A percentile compares a stretch with the other conserved stretches of the same genome.
Evolutionary conservation across 179 eudicot species (phyloP).

Genomic region (Beta lomatogona): DNA sequence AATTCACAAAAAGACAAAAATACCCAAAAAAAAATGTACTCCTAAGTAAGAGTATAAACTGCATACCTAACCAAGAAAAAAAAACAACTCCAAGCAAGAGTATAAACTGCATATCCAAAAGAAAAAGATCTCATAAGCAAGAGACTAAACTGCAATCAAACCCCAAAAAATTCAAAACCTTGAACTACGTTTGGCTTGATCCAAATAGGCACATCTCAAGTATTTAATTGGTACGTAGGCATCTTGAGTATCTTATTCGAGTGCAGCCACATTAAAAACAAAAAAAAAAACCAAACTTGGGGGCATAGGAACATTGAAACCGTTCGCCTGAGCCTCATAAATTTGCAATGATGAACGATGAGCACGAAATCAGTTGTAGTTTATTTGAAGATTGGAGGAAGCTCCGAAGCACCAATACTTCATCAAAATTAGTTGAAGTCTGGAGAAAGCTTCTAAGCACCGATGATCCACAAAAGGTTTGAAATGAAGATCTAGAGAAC

Average conservation of each 20-base stretch:
- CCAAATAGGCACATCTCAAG: background rate
- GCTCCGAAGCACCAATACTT: background rate
- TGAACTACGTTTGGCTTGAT: conserved; percentile 1
- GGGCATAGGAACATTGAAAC: background rate
- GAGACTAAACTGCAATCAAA: background rate
- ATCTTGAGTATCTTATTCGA: background rate
- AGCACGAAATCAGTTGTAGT: background rate
- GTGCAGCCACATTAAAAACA: background rate
- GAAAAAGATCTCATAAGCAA: background rate
- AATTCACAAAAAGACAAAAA: too few relatives aligned
- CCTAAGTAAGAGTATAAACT: background rate
- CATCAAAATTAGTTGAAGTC: background rate
- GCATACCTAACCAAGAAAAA: too few relatives aligned
- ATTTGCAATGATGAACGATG: background rate
- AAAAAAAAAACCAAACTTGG: background rate
- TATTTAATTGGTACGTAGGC: background rate
- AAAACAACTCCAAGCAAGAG: background rate
- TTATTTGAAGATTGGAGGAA: background rate
- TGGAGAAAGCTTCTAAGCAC: background rate
- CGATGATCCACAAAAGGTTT: background rate
- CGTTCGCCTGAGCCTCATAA: background rate
- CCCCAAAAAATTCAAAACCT: background rate
- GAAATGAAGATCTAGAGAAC: too few relatives aligned
- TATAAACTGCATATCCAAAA: background rate
- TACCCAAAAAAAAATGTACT: background rate